Conservation (phyloP, 495 filamentous ascomycete genomes). For the Aspergillus conjunctus region DNA sequence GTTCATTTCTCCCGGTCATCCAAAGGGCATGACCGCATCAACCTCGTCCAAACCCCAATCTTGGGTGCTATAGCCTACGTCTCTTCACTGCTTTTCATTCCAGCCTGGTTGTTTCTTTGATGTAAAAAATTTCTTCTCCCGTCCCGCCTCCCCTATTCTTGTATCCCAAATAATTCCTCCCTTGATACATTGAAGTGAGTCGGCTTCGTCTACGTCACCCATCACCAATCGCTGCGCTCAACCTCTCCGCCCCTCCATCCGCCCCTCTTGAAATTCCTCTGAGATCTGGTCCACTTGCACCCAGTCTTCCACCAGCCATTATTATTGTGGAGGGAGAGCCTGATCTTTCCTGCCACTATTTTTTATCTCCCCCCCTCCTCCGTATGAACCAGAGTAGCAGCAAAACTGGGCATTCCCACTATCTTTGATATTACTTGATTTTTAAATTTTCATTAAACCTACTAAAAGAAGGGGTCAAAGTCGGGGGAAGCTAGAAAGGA, state of each 20-base stretch:
- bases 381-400: background rate
- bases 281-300: background rate
- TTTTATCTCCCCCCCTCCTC: background rate
- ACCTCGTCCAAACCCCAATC: no score
- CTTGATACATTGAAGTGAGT: background rate
- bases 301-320: background rate
- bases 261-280: slow-evolving; percentile 9
- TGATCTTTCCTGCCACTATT: background rate
- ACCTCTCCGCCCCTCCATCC: slow-evolving; percentile 16
- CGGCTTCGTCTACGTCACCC: background rate
- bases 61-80: no score
- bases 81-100: no score
- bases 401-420: background rate
- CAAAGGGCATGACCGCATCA: no score
- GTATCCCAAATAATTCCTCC: background rate
- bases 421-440: background rate
- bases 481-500: background rate
- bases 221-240: background rate
- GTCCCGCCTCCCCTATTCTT: background rate
- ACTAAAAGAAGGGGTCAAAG: background rate
- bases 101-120: no score
- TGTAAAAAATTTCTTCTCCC: no score
- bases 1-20: no score
- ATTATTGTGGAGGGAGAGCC: background rate
- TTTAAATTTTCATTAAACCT: background rate